Evolutionary conservation across 768 basidiomycete genomes (phyloP).

Genomic region (Termitomyces bulborhizus): DNA sequence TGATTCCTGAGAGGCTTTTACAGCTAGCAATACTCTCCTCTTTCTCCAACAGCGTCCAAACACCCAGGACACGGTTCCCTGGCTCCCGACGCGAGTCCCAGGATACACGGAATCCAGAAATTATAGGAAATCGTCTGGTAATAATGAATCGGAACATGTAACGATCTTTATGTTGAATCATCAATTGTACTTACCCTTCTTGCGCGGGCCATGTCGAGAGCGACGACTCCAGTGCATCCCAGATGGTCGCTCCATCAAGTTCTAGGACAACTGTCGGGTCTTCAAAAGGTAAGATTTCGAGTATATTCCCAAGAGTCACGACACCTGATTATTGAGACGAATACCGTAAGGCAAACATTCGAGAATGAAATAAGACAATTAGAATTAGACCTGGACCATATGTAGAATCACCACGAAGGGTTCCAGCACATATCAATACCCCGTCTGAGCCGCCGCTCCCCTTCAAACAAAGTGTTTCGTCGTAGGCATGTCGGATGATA

Average conservation of each 20-base stretch:
- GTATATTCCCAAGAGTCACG: constrained; percentile 78
- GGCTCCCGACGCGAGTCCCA: constrained; percentile 81
- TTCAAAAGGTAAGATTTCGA: constrained; percentile 87
- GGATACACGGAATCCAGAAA: constrained; percentile 77
- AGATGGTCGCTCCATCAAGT: constrained; percentile 71
- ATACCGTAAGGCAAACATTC: neutral
- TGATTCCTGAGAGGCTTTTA: constrained; percentile 11
- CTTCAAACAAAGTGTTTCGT: constrained; percentile 56
- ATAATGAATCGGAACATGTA: neutral
- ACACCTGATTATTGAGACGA: constrained; percentile 35
- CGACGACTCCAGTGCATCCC: constrained; percentile 71
- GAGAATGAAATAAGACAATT: neutral
- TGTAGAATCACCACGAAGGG: constrained; percentile 76
- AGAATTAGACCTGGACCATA: constrained; percentile 71
- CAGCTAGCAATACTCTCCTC: constrained; percentile 23
- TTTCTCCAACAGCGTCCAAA: constrained; percentile 51
- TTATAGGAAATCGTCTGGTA: constrained; percentile 76
- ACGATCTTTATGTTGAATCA: neutral
- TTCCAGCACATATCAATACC: constrained; percentile 78
- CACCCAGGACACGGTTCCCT: constrained; percentile 65
- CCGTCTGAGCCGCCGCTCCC: constrained; percentile 67
- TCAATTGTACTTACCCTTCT: constrained; percentile 60
- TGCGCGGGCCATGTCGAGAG: constrained; percentile 81
- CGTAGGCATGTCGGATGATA: constrained; percentile 76
- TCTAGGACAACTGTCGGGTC: constrained; percentile 81